Percentiles rank a stretch among this genome's conserved stretches.
Conservation (phyloP, 1,139 yeast genomes). For the Lodderomyces parapsilosis region DNA sequence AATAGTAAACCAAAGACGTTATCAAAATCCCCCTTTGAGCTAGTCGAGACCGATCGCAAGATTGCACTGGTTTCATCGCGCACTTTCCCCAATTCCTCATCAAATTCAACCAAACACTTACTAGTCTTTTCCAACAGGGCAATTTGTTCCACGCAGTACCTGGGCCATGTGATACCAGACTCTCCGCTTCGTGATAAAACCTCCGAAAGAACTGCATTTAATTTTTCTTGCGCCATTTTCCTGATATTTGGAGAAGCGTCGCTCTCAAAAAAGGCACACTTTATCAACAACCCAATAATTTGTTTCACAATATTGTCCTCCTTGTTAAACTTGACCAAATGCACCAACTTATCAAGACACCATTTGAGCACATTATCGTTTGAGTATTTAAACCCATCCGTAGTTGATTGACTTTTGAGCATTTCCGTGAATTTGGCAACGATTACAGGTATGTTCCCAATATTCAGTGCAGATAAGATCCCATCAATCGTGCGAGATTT, state of each 20-base stretch:
- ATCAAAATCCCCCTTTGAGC: conserved; percentile 21
- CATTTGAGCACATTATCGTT: conserved; percentile 57
- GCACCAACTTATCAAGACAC: conserved; percentile 65
- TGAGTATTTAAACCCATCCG: conserved; percentile 17
- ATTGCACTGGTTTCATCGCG: conserved; percentile 51
- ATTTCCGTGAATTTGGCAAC: conserved; percentile 20
- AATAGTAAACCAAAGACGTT: conserved; percentile 66
- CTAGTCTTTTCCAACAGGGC: conserved; percentile 22
- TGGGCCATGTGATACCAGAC: conserved; percentile 61
- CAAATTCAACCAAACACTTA: conserved; percentile 43
- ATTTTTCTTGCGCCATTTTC: conserved; percentile 43
- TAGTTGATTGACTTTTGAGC: conserved; percentile 21
- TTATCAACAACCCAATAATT: conserved; percentile 51
- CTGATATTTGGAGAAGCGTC: conserved; percentile 31
- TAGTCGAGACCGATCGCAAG: conserved; percentile 32
- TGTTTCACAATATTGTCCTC: conserved; percentile 33
- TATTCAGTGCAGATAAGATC: conserved; percentile 35
- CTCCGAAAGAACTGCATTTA: conserved; percentile 65
- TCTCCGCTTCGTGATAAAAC: conserved; percentile 44
- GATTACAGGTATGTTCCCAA: conserved; percentile 6
- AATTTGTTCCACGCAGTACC: conserved; percentile 34
- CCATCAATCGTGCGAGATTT: conserved; percentile 66
- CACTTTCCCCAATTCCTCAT: conserved; percentile 50
- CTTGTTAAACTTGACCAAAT: conserved; percentile 54
- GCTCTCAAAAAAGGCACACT: conserved; percentile 53